Percentiles rank a stretch among this genome's conserved stretches.
These are phyloP conservation scores for Rhynchospora tenuis DNA, from an alignment of 176 grass and related monocot species.

Conservation along the genomic window DNA sequence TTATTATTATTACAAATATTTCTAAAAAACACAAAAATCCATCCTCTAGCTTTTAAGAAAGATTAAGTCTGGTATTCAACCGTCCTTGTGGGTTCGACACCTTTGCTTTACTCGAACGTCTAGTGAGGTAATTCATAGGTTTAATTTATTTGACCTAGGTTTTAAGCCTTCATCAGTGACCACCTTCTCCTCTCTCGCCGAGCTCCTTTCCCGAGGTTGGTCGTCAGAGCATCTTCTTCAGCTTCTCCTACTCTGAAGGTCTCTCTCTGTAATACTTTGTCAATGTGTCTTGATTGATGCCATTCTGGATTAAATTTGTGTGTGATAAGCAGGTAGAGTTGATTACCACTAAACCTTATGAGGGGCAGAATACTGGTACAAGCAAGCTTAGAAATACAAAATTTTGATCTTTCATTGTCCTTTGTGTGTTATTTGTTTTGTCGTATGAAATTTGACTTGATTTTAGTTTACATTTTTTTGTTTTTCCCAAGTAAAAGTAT, in stretches of 20 bases:
- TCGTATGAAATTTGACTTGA: constrained; percentile 9
- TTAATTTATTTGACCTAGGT: too few species aligned
- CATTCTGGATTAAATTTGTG: neutral
- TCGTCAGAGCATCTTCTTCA: constrained; percentile 37
- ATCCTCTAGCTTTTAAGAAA: too few species aligned
- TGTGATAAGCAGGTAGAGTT: too few species aligned
- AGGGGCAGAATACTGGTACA: constrained; percentile 91
- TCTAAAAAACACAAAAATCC: too few species aligned
- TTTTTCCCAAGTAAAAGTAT: too few species aligned
- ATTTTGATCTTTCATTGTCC: neutral
- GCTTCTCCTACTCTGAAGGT: constrained; percentile 44
- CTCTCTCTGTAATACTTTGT: neutral
- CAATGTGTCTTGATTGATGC: neutral
- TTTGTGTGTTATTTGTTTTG: neutral
- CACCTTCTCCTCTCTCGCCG: neutral
- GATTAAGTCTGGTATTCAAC: too few species aligned
- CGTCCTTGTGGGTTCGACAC: too few species aligned
- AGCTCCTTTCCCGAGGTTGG: neutral
- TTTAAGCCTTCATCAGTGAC: too few species aligned
- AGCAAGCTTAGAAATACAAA: constrained; percentile 65
- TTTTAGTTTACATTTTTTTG: too few species aligned
- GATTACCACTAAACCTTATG: constrained; percentile 56
- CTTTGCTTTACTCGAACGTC: too few species aligned
- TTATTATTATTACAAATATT: too few species aligned
- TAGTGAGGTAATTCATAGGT: too few species aligned